Conservation (phyloP, 2,329 filamentous ascomycete genomes). For the Fonsecaea pugnacius region DNA sequence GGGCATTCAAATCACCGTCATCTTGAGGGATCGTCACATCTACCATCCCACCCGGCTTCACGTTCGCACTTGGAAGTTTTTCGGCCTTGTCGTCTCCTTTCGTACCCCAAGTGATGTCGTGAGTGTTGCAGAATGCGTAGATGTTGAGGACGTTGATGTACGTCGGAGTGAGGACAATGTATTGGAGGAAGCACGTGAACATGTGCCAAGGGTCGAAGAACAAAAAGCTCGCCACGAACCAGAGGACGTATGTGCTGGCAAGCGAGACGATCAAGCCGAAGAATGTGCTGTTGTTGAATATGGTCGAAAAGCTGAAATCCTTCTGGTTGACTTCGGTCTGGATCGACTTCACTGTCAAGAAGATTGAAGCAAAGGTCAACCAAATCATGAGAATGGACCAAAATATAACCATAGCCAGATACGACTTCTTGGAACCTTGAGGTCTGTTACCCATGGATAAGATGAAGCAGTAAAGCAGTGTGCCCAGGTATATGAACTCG, state of each 20-base stretch:
- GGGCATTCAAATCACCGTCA: conserved; percentile 90
- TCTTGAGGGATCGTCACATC: conserved; percentile 85
- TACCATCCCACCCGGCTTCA: conserved; percentile 93
- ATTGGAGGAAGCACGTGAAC: conserved; percentile 92
- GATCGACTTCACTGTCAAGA: conserved; percentile 87
- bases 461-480: conserved; percentile 92
- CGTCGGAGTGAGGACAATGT: conserved; percentile 89
- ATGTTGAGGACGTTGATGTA: conserved; percentile 99
- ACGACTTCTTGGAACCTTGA: conserved; percentile 88
- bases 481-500: conserved; percentile 93
- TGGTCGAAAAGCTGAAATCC: conserved; percentile 69
- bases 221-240: conserved; percentile 85
- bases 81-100: conserved; percentile 97
- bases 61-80: conserved; percentile 82
- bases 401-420: conserved; percentile 98
- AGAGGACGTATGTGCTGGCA: conserved; percentile 88
- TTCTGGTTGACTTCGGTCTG: conserved; percentile 67
- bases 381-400: conserved; percentile 97
- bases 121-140: conserved; percentile 97
- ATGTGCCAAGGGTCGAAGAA: conserved; percentile 99
- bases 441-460: conserved; percentile 92
- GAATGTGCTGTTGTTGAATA: conserved; percentile 88
- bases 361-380: conserved; percentile 91
- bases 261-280: conserved; percentile 92
- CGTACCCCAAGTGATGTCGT: conserved; percentile 97